These are phyloP conservation scores for Cryptococcus depauperatus DNA, from an alignment of 1,284 basidiomycete genomes.

Conservation along the genomic window DNA sequence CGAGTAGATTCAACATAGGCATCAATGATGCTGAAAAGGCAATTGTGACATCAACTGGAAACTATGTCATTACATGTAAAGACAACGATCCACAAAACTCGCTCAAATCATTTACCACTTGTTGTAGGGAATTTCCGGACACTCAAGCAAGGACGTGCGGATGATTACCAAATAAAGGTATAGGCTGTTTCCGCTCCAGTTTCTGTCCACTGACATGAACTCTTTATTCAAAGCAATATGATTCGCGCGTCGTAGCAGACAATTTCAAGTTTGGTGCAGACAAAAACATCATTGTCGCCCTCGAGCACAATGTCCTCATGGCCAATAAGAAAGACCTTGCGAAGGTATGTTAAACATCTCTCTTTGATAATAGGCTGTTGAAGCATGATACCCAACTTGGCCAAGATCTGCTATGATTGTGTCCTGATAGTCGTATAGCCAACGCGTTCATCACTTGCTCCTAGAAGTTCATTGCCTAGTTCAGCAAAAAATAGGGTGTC, in stretches of 20 bases:
- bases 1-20: slow-evolving; percentile 80
- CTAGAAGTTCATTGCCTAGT: slow-evolving; percentile 21
- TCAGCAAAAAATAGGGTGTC: slow-evolving; percentile 30
- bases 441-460: slow-evolving; percentile 26
- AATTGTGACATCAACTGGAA: slow-evolving; percentile 93
- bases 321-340: slow-evolving; percentile 87
- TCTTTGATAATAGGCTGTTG: neutral
- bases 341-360: slow-evolving; percentile 43
- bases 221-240: slow-evolving; percentile 53
- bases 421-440: slow-evolving; percentile 16
- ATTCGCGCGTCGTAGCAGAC: slow-evolving; percentile 89
- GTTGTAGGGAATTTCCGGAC: slow-evolving; percentile 72
- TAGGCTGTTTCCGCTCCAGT: slow-evolving; percentile 1
- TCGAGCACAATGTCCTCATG: slow-evolving; percentile 87
- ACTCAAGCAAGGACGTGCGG: slow-evolving; percentile 81
- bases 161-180: slow-evolving; percentile 93
- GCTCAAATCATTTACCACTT: neutral
- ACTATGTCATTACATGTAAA: slow-evolving; percentile 77
- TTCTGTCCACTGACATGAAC: slow-evolving; percentile 10
- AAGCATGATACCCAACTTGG: neutral
- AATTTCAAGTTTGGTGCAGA: slow-evolving; percentile 94
- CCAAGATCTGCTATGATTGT: neutral
- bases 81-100: neutral
- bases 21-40: slow-evolving; percentile 82
- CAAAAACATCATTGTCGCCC: slow-evolving; percentile 90